Base-by-base conservation (phyloP, 345 rosid genomes). In the Murraya koenigii region DNA sequence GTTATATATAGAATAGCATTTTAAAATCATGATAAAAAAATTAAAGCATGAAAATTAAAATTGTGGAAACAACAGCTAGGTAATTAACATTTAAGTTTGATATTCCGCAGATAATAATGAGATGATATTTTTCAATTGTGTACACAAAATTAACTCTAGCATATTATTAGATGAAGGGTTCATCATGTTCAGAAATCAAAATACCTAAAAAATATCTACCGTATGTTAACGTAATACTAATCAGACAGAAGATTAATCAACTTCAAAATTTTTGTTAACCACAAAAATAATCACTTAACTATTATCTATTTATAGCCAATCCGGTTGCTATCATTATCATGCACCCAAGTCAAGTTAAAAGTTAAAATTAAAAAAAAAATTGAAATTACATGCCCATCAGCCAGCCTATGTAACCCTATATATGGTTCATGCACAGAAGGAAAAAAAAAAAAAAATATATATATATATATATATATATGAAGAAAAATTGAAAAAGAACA, bases 321-420 rank as follows among this genome's bases (percentile, higher is more conserved):
- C 36, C 30, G 26, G 79, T 77, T 44, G 77, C 83, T 80, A 61
- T 82, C 83, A 69, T 33, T n/a, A n/a, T n/a, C n/a, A n/a, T n/a
- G n/a, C 70, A 56, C 28, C 71, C n/a, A 52, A 15, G 17, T 15
- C 55, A 49, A 49, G 55, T 49, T 17, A 4, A 52, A 52, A 52
- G 56, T 52, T 52, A 52, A 52, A 52, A 5, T 15, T 4, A 1
- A 52, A 52, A 17, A 47, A 47, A 47, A 3, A 47, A 13, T 13
- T 4, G 15, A 1, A 44, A 44, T 44, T 44, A 11, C 49, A 2
- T 13, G 49, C 49, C 49, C 17, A 11, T 13, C 49, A 44, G 17
- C 17, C 49, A 44, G 17, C 17, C 49, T 17, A 13, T 44, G 4
- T 44, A 44, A 44, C 15, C 49, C 49, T 11, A 13, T 44, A 13